Evolutionary conservation across 352 stramenopile species (phyloP).

Genomic region (Globisporangium nunn): DNA sequence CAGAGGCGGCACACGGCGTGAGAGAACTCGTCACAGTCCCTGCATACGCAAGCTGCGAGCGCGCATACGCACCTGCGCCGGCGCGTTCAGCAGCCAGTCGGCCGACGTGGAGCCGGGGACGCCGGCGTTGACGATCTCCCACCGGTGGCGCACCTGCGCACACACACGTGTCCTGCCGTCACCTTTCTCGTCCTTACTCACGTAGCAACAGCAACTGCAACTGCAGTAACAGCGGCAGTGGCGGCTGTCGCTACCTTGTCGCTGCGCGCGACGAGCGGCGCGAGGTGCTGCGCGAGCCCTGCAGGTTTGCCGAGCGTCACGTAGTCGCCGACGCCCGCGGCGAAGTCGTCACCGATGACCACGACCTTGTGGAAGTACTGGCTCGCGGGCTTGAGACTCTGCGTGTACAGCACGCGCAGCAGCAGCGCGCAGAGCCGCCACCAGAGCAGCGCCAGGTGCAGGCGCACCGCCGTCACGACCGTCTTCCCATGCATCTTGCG

Average conservation of each 20-base stretch:
- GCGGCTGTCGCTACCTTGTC: constrained; percentile 39
- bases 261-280: constrained; percentile 28
- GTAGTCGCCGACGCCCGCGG: constrained; percentile 70
- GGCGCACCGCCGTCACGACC: constrained; percentile 32
- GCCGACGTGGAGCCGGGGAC: constrained; percentile 49
- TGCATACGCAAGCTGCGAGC: background rate
- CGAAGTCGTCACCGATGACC: constrained; percentile 82
- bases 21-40: no score
- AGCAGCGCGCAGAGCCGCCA: constrained; percentile 57
- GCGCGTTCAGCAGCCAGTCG: constrained; percentile 59
- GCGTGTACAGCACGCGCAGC: constrained; percentile 28
- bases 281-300: constrained; percentile 53
- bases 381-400: constrained; percentile 37
- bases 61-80: constrained; percentile 36
- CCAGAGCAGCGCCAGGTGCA: constrained; percentile 60
- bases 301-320: constrained; percentile 43
- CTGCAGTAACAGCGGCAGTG: no score
- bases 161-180: background rate
- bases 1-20: background rate
- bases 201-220: background rate
- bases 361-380: constrained; percentile 82
- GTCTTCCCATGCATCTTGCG: background rate
- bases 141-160: constrained; percentile 63
- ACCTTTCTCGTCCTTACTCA: background rate
- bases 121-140: constrained; percentile 75